phyloP scores from a whole-genome alignment of 2,329 filamentous ascomycete genomes.

The Xylariaceae sp. region DNA sequence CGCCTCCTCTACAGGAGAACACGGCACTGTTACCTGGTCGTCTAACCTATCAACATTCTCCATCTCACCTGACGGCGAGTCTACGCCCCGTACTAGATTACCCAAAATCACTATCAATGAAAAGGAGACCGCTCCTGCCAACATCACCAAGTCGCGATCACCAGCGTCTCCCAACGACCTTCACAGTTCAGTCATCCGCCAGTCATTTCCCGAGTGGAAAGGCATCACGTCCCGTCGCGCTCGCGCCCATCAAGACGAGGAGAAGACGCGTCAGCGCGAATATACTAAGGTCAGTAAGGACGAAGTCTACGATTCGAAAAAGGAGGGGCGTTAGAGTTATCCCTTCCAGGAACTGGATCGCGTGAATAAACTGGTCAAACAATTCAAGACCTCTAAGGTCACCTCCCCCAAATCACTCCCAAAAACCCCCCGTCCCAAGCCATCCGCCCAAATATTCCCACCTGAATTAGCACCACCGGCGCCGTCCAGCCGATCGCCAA shows the following conservation, averaged over 20 bases:
- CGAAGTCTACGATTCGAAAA: constrained; percentile 34
- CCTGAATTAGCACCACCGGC: background rate
- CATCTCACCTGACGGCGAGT: constrained; percentile 49
- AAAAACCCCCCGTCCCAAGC: too few species aligned
- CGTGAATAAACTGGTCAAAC: background rate
- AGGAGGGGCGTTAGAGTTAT: constrained; percentile 12
- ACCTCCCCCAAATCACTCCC: too few species aligned
- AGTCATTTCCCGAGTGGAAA: constrained; percentile 49
- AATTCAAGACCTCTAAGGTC: background rate
- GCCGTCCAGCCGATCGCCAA: too few species aligned
- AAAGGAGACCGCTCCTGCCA: constrained; percentile 2
- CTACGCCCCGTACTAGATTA: constrained; percentile 46
- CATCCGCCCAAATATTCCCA: background rate
- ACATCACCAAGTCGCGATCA: constrained; percentile 12
- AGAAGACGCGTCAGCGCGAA: constrained; percentile 22
- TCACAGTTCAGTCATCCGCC: constrained; percentile 35
- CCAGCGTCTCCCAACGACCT: constrained; percentile 19
- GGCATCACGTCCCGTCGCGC: constrained; percentile 15
- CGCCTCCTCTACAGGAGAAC: constrained; percentile 53
- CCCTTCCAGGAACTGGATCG: constrained; percentile 6
- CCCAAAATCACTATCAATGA: constrained; percentile 18
- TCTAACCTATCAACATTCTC: constrained; percentile 41
- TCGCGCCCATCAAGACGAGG: constrained; percentile 29
- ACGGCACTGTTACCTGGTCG: constrained; percentile 53
- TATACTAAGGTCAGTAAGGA: constrained; percentile 8